phyloP scores from a whole-genome alignment of 768 basidiomycete species.

The Russula lepida region DNA sequence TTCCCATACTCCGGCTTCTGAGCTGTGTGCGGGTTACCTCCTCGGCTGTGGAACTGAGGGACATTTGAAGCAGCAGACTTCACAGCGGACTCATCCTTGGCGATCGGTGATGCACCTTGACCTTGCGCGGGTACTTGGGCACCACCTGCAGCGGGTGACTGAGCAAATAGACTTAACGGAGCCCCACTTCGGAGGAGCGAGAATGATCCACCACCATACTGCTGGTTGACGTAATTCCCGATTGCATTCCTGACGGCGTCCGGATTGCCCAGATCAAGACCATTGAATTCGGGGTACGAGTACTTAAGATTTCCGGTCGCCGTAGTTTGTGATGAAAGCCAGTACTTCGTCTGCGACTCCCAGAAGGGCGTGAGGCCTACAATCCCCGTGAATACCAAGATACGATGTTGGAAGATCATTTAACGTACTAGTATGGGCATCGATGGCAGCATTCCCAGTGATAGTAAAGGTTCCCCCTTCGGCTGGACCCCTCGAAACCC shows the following conservation, averaged over 20 bases:
- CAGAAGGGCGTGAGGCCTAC: conserved; percentile 43
- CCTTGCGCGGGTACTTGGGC: neutral
- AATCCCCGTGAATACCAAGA: neutral
- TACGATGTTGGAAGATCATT: neutral
- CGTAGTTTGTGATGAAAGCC: conserved; percentile 30
- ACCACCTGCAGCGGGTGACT: neutral
- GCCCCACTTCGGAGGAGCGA: neutral
- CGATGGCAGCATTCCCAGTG: neutral
- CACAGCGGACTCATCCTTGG: neutral
- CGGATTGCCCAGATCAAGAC: conserved; percentile 27
- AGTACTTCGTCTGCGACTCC: conserved; percentile 31
- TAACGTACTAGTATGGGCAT: neutral
- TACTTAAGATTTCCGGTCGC: conserved; percentile 33
- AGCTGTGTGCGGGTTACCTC: neutral
- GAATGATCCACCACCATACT: conserved; percentile 26
- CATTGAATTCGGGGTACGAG: conserved; percentile 45
- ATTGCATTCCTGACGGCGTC: conserved; percentile 28
- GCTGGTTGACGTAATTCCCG: conserved; percentile 27
- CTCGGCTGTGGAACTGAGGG: neutral
- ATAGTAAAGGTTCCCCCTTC: conserved; percentile 18
- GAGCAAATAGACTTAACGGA: neutral
- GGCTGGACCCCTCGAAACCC: conserved; percentile 27
- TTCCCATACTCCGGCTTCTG: neutral
- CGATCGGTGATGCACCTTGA: neutral
- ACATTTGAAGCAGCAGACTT: neutral